phyloP scores from a whole-genome alignment of 768 basidiomycete species.

The Neoboletus magnificus region DNA sequence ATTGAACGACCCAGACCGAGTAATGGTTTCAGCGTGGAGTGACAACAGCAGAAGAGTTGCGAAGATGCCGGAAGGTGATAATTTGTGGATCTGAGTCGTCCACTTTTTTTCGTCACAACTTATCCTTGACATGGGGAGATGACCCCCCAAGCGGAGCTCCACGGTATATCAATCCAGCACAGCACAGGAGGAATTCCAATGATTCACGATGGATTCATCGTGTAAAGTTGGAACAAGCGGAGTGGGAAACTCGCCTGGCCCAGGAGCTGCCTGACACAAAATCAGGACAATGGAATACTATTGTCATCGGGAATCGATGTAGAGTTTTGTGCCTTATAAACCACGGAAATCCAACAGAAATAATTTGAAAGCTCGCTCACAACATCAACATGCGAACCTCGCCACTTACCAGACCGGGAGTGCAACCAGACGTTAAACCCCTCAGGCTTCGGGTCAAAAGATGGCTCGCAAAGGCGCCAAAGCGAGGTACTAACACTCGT shows the following conservation, averaged over 20 bases:
- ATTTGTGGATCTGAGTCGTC: background rate
- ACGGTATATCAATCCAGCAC: background rate
- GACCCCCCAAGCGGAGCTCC: background rate
- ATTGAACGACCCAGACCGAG: background rate
- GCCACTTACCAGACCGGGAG: background rate
- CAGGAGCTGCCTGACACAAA: background rate
- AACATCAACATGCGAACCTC: slow-evolving; percentile 13
- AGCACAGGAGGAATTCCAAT: background rate
- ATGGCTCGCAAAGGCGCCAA: background rate
- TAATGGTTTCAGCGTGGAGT: background rate
- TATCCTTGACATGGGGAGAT: too few species aligned
- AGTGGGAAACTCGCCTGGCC: background rate
- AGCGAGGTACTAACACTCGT: background rate
- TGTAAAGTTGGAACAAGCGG: background rate
- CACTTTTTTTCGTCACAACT: background rate
- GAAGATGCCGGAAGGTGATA: background rate
- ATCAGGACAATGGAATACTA: background rate
- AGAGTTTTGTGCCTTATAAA: background rate
- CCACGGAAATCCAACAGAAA: background rate
- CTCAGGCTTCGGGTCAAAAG: background rate
- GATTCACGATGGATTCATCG: too few species aligned
- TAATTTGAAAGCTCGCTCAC: background rate
- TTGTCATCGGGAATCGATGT: background rate
- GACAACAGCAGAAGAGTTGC: background rate
- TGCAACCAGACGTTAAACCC: background rate